Evolutionary conservation across 495 filamentous ascomycete genomes (phyloP).

Genomic region (Penicillium maclennaniae): DNA sequence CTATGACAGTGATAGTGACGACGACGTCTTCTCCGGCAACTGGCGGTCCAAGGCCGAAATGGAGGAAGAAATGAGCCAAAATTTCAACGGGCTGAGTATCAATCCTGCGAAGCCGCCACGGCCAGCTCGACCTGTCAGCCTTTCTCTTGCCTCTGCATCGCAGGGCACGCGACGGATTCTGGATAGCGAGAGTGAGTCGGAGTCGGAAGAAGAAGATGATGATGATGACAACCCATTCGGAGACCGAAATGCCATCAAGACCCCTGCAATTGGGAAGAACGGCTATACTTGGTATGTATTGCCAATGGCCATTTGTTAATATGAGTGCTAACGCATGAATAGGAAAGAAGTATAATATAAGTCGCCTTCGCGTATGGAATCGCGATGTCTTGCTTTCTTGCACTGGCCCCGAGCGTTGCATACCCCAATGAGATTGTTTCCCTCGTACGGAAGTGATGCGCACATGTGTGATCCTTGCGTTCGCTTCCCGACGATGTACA

Average conservation of each 20-base stretch:
- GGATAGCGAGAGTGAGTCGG: constrained; percentile 41
- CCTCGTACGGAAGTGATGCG: constrained; percentile 3
- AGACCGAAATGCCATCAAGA: constrained; percentile 68
- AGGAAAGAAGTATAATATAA: constrained; percentile 25
- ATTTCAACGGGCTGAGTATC: constrained; percentile 39
- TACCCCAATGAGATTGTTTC: not conserved
- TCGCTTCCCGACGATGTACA: not conserved
- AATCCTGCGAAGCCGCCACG: constrained; percentile 43
- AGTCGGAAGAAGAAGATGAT: constrained; percentile 56
- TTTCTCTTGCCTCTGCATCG: constrained; percentile 28
- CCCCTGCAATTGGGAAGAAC: constrained; percentile 50
- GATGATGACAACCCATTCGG: constrained; percentile 78
- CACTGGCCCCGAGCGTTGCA: constrained; percentile 1
- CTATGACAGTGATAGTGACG: constrained; percentile 92
- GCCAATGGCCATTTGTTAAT: not conserved
- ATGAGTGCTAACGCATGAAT: constrained; percentile 2
- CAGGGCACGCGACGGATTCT: constrained; percentile 23
- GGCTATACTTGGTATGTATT: constrained; percentile 51
- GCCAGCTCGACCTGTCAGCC: constrained; percentile 29
- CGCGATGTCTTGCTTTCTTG: not conserved
- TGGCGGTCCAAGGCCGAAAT: constrained; percentile 30
- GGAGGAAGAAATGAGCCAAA: constrained; percentile 31
- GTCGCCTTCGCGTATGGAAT: not conserved
- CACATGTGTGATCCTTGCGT: not conserved
- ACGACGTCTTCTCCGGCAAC: constrained; percentile 37